Conservation (phyloP, 1,284 basidiomycete genomes). For the Ceratobasidium papillatum region DNA sequence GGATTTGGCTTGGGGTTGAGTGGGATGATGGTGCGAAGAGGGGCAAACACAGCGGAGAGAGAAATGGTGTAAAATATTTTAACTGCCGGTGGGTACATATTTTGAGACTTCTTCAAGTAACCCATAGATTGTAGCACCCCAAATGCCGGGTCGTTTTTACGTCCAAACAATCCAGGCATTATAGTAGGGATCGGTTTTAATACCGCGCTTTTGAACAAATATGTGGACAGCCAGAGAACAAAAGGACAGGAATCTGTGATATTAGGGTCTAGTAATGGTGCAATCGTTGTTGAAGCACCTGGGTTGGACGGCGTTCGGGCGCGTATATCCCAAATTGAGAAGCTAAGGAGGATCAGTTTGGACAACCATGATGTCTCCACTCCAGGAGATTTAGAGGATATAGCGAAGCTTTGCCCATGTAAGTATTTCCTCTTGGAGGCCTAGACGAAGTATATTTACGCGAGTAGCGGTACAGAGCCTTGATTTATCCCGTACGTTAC, state of each 20-base stretch:
- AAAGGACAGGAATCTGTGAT: constrained; percentile 69
- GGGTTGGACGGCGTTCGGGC: constrained; percentile 78
- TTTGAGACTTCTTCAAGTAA: neutral
- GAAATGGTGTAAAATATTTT: constrained; percentile 81
- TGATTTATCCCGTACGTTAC: constrained; percentile 82
- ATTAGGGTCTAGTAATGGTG: constrained; percentile 81
- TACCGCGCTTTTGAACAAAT: constrained; percentile 76
- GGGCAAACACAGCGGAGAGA: constrained; percentile 32
- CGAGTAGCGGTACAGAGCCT: constrained; percentile 75
- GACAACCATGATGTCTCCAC: constrained; percentile 71
- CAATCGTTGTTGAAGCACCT: constrained; percentile 88
- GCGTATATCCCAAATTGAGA: constrained; percentile 72
- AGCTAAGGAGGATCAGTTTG: constrained; percentile 79
- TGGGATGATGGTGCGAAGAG: constrained; percentile 89
- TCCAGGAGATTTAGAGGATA: constrained; percentile 63
- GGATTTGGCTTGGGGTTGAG: constrained; percentile 91
- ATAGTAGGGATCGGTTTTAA: constrained; percentile 76
- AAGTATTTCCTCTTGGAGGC: constrained; percentile 50
- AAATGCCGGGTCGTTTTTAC: constrained; percentile 77
- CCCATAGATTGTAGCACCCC: constrained; percentile 55
- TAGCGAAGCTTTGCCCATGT: constrained; percentile 74
- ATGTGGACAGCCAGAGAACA: constrained; percentile 65
- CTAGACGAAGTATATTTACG: constrained; percentile 21
- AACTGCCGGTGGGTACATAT: constrained; percentile 66
- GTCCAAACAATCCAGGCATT: constrained; percentile 63